Evolutionary conservation across 768 basidiomycete genomes (phyloP).

Genomic region (Candolleomyces eurysporus): DNA sequence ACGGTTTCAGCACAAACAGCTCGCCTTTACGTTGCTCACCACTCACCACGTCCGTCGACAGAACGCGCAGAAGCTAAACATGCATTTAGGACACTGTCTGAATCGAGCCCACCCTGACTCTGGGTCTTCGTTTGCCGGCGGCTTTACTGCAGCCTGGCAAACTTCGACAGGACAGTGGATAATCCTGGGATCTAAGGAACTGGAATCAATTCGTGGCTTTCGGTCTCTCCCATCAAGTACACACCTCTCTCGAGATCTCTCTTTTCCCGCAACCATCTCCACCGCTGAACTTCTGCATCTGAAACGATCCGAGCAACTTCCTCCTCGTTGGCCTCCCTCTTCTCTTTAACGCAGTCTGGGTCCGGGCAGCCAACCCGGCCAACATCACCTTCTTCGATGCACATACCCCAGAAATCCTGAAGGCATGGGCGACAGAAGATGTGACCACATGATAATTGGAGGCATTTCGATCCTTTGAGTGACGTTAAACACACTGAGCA

Average conservation of each 20-base stretch:
- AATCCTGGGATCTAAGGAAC: slow-evolving; percentile 63
- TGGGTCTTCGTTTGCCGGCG: slow-evolving; percentile 47
- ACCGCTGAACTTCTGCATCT: slow-evolving; percentile 62
- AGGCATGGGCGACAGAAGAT: slow-evolving; percentile 85
- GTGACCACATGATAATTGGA: slow-evolving; percentile 70
- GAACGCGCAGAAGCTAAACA: slow-evolving; percentile 79
- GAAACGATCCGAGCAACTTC: slow-evolving; percentile 73
- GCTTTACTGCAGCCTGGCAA: slow-evolving; percentile 79
- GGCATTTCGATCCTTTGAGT: slow-evolving; percentile 72
- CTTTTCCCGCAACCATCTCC: slow-evolving; percentile 78
- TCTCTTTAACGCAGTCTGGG: slow-evolving; percentile 69
- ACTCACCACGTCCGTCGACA: slow-evolving; percentile 78
- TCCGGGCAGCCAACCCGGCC: slow-evolving; percentile 79
- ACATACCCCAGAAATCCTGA: slow-evolving; percentile 77
- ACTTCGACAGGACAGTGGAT: slow-evolving; percentile 77
- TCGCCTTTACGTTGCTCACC: background rate
- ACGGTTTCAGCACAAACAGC: background rate
- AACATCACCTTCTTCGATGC: slow-evolving; percentile 78
- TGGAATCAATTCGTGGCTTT: slow-evolving; percentile 11
- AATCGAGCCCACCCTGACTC: slow-evolving; percentile 71
- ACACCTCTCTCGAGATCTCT: slow-evolving; percentile 68
- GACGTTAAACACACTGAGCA: slow-evolving; percentile 78
- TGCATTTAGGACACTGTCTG: slow-evolving; percentile 67
- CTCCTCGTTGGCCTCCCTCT: slow-evolving; percentile 60
- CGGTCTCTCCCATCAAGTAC: slow-evolving; percentile 9